A percentile compares a stretch with the other conserved stretches of the same genome.
phyloP scores from a whole-genome alignment of 148 eudicot species.

The Linanthus parryae region DNA sequence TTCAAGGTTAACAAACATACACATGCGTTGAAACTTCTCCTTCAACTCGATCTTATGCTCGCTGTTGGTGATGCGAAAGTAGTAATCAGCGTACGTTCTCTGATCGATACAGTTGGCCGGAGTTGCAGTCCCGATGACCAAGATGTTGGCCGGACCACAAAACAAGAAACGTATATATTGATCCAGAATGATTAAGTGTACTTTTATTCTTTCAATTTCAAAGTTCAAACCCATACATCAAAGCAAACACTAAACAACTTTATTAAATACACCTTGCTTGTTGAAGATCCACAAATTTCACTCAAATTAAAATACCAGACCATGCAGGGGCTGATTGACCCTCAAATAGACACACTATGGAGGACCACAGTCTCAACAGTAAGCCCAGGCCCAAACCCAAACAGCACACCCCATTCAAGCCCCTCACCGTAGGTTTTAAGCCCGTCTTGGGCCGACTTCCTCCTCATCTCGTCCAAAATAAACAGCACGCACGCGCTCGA shows the following conservation, averaged over 20 bases:
- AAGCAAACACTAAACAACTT: no score
- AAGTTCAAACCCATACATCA: no score
- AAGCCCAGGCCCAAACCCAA: slow-evolving; percentile 3
- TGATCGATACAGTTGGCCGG: slow-evolving; percentile 32
- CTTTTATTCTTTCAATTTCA: no score
- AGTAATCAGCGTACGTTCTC: slow-evolving; percentile 29
- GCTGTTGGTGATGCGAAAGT: slow-evolving; percentile 31
- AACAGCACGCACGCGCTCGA: slow-evolving; percentile 1
- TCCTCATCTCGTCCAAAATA: slow-evolving; percentile 4
- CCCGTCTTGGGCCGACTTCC: neutral
- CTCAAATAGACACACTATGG: neutral
- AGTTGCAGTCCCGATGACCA: slow-evolving; percentile 32
- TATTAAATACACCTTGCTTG: no score
- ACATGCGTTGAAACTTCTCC: slow-evolving; percentile 34
- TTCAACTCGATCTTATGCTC: slow-evolving; percentile 28
- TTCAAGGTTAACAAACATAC: slow-evolving; percentile 15
- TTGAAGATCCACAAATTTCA: no score
- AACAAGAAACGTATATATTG: no score
- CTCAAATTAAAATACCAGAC: no score
- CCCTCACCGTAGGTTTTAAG: neutral
- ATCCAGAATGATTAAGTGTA: no score
- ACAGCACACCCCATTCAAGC: slow-evolving; percentile 3
- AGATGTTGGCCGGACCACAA: slow-evolving; percentile 29
- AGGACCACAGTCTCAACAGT: slow-evolving; percentile 3
- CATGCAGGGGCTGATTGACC: no score